These are phyloP conservation scores for Physcomitrium patens DNA, from an alignment of 225 moss, liverwort and hornwort species.

Conservation along the genomic window DNA sequence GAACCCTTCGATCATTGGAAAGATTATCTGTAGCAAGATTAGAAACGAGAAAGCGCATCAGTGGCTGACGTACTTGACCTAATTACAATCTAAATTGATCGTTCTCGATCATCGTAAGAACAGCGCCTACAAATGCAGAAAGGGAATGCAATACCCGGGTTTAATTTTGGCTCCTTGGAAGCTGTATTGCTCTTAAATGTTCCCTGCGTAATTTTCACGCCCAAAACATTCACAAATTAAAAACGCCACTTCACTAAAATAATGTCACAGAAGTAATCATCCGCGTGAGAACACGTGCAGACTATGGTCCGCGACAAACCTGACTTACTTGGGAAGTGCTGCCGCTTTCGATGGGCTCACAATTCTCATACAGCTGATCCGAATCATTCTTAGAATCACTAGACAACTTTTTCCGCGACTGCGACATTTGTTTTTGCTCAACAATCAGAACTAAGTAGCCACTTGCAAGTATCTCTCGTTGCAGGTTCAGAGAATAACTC, in stretches of 20 bases:
- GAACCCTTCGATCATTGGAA: constrained; percentile 66
- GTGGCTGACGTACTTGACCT: neutral
- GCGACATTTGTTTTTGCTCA: constrained; percentile 34
- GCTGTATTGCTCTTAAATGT: constrained; percentile 40
- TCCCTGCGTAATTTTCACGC: constrained; percentile 30
- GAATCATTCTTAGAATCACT: constrained; percentile 26
- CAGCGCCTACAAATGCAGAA: constrained; percentile 7
- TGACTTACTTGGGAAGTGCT: constrained; percentile 44
- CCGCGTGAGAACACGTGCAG: neutral
- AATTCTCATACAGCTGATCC: constrained; percentile 35
- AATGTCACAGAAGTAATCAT: neutral
- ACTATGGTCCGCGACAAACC: constrained; percentile 23
- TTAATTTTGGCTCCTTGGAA: constrained; percentile 34
- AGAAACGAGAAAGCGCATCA: neutral
- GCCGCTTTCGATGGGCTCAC: constrained; percentile 41
- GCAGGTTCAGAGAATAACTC: neutral
- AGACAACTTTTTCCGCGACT: constrained; percentile 22
- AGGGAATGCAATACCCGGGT: constrained; percentile 27
- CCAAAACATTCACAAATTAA: neutral
- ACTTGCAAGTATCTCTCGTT: constrained; percentile 8
- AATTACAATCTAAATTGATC: neutral
- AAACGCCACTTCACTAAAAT: neutral
- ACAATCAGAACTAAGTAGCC: constrained; percentile 16
- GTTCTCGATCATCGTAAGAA: neutral
- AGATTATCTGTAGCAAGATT: constrained; percentile 48